These are phyloP conservation scores for Scheffersomyces segobiensis DNA, from an alignment of 1,139 yeast genomes.

Conservation along the genomic window DNA sequence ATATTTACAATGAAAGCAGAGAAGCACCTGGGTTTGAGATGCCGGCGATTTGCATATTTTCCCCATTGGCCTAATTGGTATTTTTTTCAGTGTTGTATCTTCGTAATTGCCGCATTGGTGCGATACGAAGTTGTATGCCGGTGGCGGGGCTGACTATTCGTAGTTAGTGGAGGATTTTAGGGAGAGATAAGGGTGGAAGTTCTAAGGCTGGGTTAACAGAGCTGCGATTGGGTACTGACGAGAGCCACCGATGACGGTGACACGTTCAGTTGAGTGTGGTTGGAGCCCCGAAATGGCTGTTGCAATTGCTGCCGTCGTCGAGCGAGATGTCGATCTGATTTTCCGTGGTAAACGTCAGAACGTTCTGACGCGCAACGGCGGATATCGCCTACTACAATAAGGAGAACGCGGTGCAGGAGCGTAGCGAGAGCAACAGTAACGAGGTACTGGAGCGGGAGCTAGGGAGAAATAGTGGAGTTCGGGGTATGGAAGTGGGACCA, in stretches of 20 bases:
- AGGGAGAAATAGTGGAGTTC: background rate
- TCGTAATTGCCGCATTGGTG: conserved; percentile 1
- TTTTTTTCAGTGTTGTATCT: background rate
- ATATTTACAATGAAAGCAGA: background rate
- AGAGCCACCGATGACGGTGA: too few species aligned
- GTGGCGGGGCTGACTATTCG: background rate
- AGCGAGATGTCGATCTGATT: background rate
- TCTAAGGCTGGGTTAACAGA: background rate
- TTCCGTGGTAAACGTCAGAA: background rate
- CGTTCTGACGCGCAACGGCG: background rate
- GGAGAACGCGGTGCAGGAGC: background rate
- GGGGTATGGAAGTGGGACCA: background rate
- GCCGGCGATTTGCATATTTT: background rate
- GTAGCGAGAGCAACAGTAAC: background rate
- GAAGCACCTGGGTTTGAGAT: background rate
- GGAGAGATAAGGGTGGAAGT: background rate
- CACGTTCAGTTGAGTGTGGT: too few species aligned
- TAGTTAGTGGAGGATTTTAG: background rate
- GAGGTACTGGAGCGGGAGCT: background rate
- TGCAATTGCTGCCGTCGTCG: background rate
- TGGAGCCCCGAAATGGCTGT: background rate
- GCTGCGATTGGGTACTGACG: too few species aligned
- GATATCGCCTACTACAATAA: background rate
- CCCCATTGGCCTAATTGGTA: background rate
- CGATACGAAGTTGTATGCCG: background rate